phyloP scores from a whole-genome alignment of 1,284 basidiomycete genomes.

The Leccinum subrobustum region DNA sequence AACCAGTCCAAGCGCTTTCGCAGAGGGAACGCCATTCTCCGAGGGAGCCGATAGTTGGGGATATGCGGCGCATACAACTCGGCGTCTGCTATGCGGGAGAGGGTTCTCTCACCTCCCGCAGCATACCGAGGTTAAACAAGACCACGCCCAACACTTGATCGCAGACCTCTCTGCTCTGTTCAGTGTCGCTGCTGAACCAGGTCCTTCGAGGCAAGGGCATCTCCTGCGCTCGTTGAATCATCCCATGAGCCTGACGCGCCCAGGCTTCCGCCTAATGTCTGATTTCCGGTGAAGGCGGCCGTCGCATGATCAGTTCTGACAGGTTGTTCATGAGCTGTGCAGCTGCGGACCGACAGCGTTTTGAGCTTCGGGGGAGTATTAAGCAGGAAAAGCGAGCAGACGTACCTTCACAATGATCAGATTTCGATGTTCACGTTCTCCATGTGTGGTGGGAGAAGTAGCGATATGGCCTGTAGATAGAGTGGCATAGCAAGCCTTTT shows the following conservation, averaged over 20 bases:
- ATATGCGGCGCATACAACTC: no score
- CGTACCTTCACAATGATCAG: constrained; percentile 58
- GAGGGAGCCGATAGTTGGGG: no score
- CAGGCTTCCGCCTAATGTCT: constrained; percentile 59
- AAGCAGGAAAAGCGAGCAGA: not conserved
- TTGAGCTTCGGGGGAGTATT: not conserved
- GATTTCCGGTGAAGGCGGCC: constrained; percentile 43
- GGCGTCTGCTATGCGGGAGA: no score
- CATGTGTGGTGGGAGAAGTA: constrained; percentile 56
- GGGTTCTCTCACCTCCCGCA: constrained; percentile 40
- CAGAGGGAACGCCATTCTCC: no score
- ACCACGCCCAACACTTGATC: constrained; percentile 58
- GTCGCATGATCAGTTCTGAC: constrained; percentile 55
- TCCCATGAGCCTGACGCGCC: constrained; percentile 53
- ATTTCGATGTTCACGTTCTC: constrained; percentile 37
- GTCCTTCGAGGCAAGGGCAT: constrained; percentile 23
- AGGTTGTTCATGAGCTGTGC: constrained; percentile 71
- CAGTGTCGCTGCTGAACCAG: constrained; percentile 22
- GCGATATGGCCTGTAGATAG: constrained; percentile 62
- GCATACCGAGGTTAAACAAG: constrained; percentile 59
- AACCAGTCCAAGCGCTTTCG: no score
- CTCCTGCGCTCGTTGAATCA: constrained; percentile 40
- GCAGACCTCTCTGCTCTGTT: constrained; percentile 38
- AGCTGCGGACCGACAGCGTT: constrained; percentile 37
- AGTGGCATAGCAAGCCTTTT: constrained; percentile 62